Evolutionary conservation across 2,329 filamentous ascomycete species (phyloP).

Genomic region (Aspergillus novofumigatus): DNA sequence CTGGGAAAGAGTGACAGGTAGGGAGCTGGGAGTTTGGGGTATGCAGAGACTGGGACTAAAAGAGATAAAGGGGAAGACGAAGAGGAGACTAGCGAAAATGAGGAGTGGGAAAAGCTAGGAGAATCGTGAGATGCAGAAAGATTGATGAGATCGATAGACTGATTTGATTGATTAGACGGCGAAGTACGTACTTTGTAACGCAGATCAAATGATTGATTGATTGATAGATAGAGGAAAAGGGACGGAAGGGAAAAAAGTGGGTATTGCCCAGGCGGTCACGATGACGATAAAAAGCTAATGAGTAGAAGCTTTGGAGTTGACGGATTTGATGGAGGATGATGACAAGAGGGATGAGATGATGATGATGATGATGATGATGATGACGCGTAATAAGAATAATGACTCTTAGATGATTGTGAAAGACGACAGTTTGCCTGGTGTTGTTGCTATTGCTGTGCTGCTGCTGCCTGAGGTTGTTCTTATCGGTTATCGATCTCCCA

Average conservation of each 20-base stretch:
- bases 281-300: neutral
- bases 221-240: conserved; percentile 1
- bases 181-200: neutral
- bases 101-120: neutral
- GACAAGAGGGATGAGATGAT: neutral
- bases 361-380: conserved; percentile 8
- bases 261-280: neutral
- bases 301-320: conserved; percentile 6
- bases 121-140: conserved; percentile 1
- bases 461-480: conserved; percentile 3
- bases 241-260: conserved; percentile 3
- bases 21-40: conserved; percentile 14
- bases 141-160: conserved; percentile 8
- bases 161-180: conserved; percentile 8
- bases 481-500: conserved; percentile 24
- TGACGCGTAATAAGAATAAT: neutral
- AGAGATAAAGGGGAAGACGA: neutral
- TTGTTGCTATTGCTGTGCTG: neutral
- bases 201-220: neutral
- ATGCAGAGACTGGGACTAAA: neutral
- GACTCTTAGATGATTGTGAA: neutral
- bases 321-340: conserved; percentile 1
- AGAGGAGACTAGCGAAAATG: conserved; percentile 4
- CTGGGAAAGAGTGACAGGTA: neutral
- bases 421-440: neutral